Percentiles rank a stretch among this genome's conserved stretches.
phyloP scores from a whole-genome alignment of 2,329 filamentous ascomycete genomes.

The Aspergillus sp. region DNA sequence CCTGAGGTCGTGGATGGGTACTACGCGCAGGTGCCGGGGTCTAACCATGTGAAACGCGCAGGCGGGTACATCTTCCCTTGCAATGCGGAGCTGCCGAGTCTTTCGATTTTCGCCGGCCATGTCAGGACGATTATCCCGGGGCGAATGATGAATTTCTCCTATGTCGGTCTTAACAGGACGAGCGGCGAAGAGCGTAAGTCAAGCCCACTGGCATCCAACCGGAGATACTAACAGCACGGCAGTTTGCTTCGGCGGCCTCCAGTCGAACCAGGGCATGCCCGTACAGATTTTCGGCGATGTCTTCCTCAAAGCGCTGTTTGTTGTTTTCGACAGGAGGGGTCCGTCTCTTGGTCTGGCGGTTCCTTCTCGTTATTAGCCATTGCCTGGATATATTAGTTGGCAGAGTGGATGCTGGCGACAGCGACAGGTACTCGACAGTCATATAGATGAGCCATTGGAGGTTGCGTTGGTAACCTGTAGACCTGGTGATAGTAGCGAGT shows the following conservation, averaged over 20 bases:
- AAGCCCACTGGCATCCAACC: neutral
- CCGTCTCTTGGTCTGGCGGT: constrained; percentile 45
- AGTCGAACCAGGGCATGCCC: constrained; percentile 47
- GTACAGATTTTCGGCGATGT: constrained; percentile 53
- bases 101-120: constrained; percentile 46
- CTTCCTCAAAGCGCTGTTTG: constrained; percentile 52
- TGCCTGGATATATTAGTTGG: neutral
- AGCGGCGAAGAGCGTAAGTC: constrained; percentile 32
- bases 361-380: constrained; percentile 17
- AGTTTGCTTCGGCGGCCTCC: constrained; percentile 52
- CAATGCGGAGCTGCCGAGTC: constrained; percentile 42
- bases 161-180: constrained; percentile 36
- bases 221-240: constrained; percentile 8
- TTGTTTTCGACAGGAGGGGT: constrained; percentile 46
- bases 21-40: constrained; percentile 47
- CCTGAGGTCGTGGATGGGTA: constrained; percentile 50
- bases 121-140: constrained; percentile 47
- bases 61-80: constrained; percentile 53
- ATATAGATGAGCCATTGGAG: too few relatives aligned
- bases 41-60: constrained; percentile 35
- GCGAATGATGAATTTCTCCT: constrained; percentile 47
- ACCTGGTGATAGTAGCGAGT: neutral
- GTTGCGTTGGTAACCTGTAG: neutral
- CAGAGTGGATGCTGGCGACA: too few relatives aligned
- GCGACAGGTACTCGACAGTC: too few relatives aligned